Percentiles rank a stretch among this genome's conserved stretches.
phyloP scores from a whole-genome alignment of 2,329 filamentous ascomycete species.

The Dactylellina sp. region DNA sequence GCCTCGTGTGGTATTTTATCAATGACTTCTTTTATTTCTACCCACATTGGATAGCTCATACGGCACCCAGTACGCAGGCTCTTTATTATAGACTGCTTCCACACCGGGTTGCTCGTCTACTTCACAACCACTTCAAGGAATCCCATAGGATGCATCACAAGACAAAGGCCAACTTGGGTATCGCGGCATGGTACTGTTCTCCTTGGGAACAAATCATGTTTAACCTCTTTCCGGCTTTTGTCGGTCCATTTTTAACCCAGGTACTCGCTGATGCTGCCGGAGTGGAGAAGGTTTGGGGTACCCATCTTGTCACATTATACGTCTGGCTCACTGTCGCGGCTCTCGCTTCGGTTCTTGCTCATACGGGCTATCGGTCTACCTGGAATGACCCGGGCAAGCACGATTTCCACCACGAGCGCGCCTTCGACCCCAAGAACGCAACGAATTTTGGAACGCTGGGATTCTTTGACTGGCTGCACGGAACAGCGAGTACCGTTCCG shows the following conservation, averaged over 20 bases:
- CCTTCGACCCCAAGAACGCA: constrained; percentile 22
- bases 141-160: constrained; percentile 25
- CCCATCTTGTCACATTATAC: constrained; percentile 18
- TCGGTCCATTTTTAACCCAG: constrained; percentile 15
- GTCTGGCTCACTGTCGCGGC: constrained; percentile 27
- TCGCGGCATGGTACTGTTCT: constrained; percentile 29
- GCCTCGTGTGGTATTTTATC: constrained; percentile 23
- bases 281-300: constrained; percentile 16
- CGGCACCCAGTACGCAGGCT: neutral
- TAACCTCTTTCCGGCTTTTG: constrained; percentile 19
- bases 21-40: constrained; percentile 31
- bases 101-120: neutral
- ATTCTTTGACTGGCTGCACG: constrained; percentile 26
- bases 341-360: constrained; percentile 19
- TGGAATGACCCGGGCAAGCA: constrained; percentile 31
- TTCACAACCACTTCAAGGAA: constrained; percentile 19
- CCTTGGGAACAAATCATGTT: constrained; percentile 31
- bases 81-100: constrained; percentile 10
- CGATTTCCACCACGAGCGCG: constrained; percentile 31
- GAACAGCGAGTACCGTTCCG: constrained; percentile 20
- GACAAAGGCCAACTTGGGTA: constrained; percentile 23
- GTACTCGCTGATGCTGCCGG: constrained; percentile 18
- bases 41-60: constrained; percentile 28
- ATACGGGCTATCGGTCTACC: constrained; percentile 19
- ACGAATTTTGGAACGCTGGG: constrained; percentile 21